Conservation (phyloP, 768 basidiomycete species). For the Psilocybe subaeruginosa region DNA sequence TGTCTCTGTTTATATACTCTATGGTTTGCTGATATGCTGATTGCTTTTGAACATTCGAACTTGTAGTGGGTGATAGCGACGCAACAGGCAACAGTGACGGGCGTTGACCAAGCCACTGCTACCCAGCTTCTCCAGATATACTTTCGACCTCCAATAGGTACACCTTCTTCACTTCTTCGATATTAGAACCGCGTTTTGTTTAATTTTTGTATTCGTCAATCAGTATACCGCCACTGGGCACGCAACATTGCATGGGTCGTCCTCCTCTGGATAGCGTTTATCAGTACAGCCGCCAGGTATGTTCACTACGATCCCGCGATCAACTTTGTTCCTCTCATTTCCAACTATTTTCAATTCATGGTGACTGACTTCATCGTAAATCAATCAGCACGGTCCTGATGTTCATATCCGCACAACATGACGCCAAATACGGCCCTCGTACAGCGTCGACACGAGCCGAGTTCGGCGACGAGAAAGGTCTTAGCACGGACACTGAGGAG, state of each 20-base stretch:
- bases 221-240: conserved; percentile 31
- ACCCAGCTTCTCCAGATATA: conserved; percentile 22
- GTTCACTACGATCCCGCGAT: no score
- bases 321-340: no score
- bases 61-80: conserved; percentile 30
- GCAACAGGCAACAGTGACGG: conserved; percentile 27
- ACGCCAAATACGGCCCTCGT: no score
- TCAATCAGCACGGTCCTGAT: no score
- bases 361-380: no score
- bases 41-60: not conserved
- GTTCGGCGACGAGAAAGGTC: no score
- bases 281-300: conserved; percentile 30
- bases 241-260: conserved; percentile 36
- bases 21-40: not conserved
- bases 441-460: no score
- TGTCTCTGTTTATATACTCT: no score
- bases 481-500: no score
- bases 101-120: conserved; percentile 19
- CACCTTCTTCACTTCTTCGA: not conserved
- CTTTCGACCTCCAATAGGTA: conserved; percentile 30
- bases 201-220: not conserved
- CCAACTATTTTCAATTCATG: no score
- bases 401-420: no score
- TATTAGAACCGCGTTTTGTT: not conserved
- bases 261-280: conserved; percentile 33